Conservation (phyloP, 148 eudicot species). For the Heliosperma pusillum region DNA sequence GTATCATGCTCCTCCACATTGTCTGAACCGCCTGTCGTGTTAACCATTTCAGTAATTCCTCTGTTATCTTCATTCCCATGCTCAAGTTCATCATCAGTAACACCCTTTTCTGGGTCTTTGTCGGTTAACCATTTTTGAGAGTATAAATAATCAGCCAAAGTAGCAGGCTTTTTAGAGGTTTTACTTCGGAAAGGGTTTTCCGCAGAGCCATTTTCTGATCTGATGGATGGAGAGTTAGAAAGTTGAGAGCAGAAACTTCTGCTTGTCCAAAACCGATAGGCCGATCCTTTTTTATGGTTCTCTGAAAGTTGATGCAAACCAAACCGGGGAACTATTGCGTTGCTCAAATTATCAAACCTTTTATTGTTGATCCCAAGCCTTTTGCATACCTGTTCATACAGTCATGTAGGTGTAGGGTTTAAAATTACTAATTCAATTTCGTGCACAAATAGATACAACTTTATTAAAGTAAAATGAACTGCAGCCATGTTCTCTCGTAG, state of each 20-base stretch:
- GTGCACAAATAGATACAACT: background rate
- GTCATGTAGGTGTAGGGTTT: background rate
- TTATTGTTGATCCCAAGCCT: constrained; percentile 81
- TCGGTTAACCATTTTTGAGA: constrained; percentile 29
- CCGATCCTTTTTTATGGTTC: constrained; percentile 57
- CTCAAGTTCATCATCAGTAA: constrained; percentile 31
- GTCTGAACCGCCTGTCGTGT: constrained; percentile 25
- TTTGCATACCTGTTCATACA: constrained; percentile 53
- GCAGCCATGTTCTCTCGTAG: too few species aligned
- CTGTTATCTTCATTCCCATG: constrained; percentile 27
- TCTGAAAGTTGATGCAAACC: constrained; percentile 73
- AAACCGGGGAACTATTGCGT: constrained; percentile 53
- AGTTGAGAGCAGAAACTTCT: constrained; percentile 49
- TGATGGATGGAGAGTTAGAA: constrained; percentile 27
- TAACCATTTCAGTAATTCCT: constrained; percentile 29
- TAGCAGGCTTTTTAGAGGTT: constrained; percentile 27
- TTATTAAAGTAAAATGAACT: too few species aligned
- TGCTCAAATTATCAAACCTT: constrained; percentile 53
- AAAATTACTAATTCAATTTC: constrained; percentile 2
- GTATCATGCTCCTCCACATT: constrained; percentile 22
- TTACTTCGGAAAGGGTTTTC: constrained; percentile 27
- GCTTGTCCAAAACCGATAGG: constrained; percentile 74
- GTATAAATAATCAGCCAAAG: constrained; percentile 30
- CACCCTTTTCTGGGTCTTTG: constrained; percentile 28
- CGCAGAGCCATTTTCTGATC: constrained; percentile 29